Evolutionary conservation across 1,139 yeast genomes (phyloP), one percentile per base, ranked within the genome.

Genomic region (Scheffersomyces lignicola): DNA sequence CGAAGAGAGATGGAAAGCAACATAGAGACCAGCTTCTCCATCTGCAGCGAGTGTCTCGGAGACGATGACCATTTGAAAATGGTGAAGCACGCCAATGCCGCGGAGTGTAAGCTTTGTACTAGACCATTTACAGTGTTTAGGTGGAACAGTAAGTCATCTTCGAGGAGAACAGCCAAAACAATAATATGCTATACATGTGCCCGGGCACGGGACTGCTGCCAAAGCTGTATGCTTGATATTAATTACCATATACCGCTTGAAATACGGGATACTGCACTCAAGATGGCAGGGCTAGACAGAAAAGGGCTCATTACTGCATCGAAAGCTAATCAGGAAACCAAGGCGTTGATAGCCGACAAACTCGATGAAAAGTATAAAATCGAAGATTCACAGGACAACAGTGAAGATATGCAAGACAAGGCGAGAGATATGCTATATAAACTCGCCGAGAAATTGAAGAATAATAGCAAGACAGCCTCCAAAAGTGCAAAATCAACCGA

Each of bases 191-290:
- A 65, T 25, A 80, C 90, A 0, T 92, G 98, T 60, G 82, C 97
- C 1, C 65, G 79, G 29, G 76, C 83, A 32, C 74, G 83, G 44
- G 83, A 86, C 59, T 84, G 95, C 45, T 92, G 98, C 52, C 97
- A 92, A 55, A 63, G 80, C 15, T 92, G 98, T 55, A 75, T 88
- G 78, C 60, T 85, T 29, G 97, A 92, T 60, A 65, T 88, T 33
- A 76, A 82, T 17, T 86, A 81, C 62, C 85, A 89, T 5, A 76
- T 92, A 17, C 90, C 96, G 0, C 57, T 88, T 12, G 80, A 83
- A 13, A 65, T 89, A 7, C 64, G 97, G 41, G 97, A 90, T 48
- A 80, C 90, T 2, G 88, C 96, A 1, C 60, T 89, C 50, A 80
- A 80, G 49, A 71, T 88, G 74, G 84, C 92, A 4, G 85, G 84